Base-by-base conservation (phyloP, 2,329 filamentous ascomycete species). In the Elsinoe fawcettii region DNA sequence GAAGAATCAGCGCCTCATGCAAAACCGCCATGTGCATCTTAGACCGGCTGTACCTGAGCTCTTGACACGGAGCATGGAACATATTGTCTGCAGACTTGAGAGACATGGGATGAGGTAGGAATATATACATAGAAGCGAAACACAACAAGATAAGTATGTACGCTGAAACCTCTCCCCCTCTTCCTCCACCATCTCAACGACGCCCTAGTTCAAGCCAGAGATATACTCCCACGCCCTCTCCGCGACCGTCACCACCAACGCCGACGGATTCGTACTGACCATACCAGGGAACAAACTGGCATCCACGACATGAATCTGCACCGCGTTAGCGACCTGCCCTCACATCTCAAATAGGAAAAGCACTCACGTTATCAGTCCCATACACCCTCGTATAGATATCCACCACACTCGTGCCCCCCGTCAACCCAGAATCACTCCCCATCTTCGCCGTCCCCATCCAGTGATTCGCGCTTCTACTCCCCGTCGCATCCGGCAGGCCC, bases 271-370 rank as follows among this genome's bases (percentile, higher is more conserved):
- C n/a, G 83, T 82, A 0, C 83, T 83, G 1, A 83, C 77, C 63
- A 87, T 80, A 61, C 85, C 85, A 0, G 85, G 84, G 72, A 87
- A 85, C 64, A 88, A 83, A 60, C 79, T 80, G 0, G 80, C 84
- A 64, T 88, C 84, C 2, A 87, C 81, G 11, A 87, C 80, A 64
- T 83, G 86, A 43, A 86, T 73, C 49, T 53, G 27, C 9, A 34
- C 18, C 12, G 18, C 5, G 16, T 51, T 25, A 51, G 46, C 20
- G 5, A 22, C 18, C 20, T 25, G 5, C 20, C 8, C 20, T 27
- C 12, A 5, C 9, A 12, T n/a, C 34, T 7, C 11, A 12, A 12
- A 30, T 5, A 14, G 34, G 14, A n/a, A 37, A 14, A 37, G 34
- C 11, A 53, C 49, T 39, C 32, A 53, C 49, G 69, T 87, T 86